These are phyloP conservation scores for Phaeophleospora eucalypticola DNA, from an alignment of 2,329 filamentous ascomycete genomes.

Conservation along the genomic window DNA sequence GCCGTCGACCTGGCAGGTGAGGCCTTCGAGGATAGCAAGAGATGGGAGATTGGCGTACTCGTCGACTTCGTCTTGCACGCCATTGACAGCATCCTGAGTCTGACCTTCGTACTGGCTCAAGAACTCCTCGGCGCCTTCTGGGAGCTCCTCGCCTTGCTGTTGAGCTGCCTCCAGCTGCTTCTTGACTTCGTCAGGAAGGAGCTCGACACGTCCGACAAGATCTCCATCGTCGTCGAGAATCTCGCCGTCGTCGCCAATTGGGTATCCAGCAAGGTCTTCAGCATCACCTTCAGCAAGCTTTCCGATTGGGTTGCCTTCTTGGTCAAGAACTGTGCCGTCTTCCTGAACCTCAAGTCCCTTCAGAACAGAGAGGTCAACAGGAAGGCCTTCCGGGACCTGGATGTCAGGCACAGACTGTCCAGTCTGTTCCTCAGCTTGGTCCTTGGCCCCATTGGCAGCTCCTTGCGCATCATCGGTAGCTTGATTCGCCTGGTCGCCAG, in stretches of 20 bases:
- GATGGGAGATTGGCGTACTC: slow-evolving; percentile 38
- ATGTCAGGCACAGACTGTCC: slow-evolving; percentile 32
- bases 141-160: slow-evolving; percentile 35
- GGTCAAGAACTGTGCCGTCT: slow-evolving; percentile 51
- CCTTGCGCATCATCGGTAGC: slow-evolving; percentile 29
- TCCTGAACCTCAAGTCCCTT: slow-evolving; percentile 52
- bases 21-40: slow-evolving; percentile 45
- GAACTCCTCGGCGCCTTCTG: slow-evolving; percentile 34
- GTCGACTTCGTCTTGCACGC: slow-evolving; percentile 26
- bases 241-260: slow-evolving; percentile 52
- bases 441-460: slow-evolving; percentile 29
- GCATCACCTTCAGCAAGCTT: slow-evolving; percentile 50
- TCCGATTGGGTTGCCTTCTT: slow-evolving; percentile 47
- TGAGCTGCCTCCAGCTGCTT: slow-evolving; percentile 39
- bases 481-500: slow-evolving; percentile 29
- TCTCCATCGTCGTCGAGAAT: slow-evolving; percentile 54
- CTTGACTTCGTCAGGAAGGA: slow-evolving; percentile 44
- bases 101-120: slow-evolving; percentile 23
- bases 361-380: slow-evolving; percentile 44
- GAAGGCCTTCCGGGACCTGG: slow-evolving; percentile 37
- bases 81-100: slow-evolving; percentile 29
- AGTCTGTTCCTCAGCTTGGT: slow-evolving; percentile 26
- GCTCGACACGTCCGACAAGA: slow-evolving; percentile 51
- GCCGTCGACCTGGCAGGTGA: slow-evolving; percentile 45
- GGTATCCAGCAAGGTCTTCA: slow-evolving; percentile 50